Percentiles rank a stretch among this genome's conserved stretches.
Evolutionary conservation across 1,284 basidiomycete genomes (phyloP).

Genomic region (Leccinum fallax): DNA sequence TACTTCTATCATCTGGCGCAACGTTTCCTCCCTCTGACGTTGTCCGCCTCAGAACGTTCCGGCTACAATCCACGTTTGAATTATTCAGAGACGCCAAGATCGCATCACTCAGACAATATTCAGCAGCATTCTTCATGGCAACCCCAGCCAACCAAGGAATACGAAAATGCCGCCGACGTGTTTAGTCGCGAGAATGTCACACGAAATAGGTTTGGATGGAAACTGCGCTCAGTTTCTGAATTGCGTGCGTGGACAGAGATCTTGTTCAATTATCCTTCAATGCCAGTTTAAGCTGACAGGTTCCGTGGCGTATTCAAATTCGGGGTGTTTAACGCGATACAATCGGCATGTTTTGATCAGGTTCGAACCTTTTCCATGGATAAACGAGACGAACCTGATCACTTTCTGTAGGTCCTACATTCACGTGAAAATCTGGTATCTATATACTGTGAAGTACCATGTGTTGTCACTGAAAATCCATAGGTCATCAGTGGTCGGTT

Average conservation of each 20-base stretch:
- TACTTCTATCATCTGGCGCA: slow-evolving; percentile 1
- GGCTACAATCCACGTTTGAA: not conserved
- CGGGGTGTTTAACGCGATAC: slow-evolving; percentile 87
- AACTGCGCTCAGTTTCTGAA: slow-evolving; percentile 69
- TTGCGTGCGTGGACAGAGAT: slow-evolving; percentile 56
- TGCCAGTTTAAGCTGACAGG: slow-evolving; percentile 62
- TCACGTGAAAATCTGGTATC: slow-evolving; percentile 75
- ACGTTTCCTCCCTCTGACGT: not conserved
- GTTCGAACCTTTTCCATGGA: slow-evolving; percentile 44
- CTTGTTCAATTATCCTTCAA: not conserved
- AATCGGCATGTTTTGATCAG: slow-evolving; percentile 79
- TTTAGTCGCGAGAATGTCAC: slow-evolving; percentile 25
- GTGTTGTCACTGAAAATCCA: slow-evolving; percentile 12
- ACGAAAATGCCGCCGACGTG: not conserved
- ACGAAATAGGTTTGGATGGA: slow-evolving; percentile 45
- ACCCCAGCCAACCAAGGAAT: not conserved
- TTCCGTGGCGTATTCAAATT: slow-evolving; percentile 86
- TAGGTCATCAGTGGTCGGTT: slow-evolving; percentile 77
- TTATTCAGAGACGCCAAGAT: not conserved
- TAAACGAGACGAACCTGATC: slow-evolving; percentile 1
- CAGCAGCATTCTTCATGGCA: not conserved
- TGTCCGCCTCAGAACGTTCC: slow-evolving; percentile 13
- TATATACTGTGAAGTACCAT: slow-evolving; percentile 1
- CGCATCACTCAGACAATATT: not conserved
- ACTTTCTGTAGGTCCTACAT: slow-evolving; percentile 58